Conservation (phyloP, 768 basidiomycete genomes). For the Amanita jacksonii region DNA sequence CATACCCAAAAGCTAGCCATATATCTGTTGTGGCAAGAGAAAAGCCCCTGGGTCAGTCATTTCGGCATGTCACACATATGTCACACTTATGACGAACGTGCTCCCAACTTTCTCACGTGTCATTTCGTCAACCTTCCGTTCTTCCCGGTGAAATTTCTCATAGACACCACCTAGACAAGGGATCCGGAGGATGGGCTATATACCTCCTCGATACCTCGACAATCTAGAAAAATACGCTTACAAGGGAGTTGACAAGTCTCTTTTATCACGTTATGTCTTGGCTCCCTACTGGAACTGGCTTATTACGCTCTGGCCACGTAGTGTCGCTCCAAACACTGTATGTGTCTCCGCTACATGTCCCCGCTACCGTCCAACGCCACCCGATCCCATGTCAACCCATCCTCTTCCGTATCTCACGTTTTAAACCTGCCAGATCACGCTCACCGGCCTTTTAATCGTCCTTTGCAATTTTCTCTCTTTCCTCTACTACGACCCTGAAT, state of each 20-base stretch:
- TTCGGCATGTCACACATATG: too few species aligned
- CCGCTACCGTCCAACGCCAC: not conserved
- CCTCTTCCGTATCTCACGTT: not conserved
- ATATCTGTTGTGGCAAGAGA: too few species aligned
- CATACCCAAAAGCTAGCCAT: too few species aligned
- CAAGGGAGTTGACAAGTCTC: conserved; percentile 25
- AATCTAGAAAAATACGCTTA: conserved; percentile 63
- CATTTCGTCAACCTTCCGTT: too few species aligned
- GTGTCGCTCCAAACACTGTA: conserved; percentile 55
- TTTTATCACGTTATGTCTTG: conserved; percentile 66
- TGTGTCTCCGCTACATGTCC: conserved; percentile 17
- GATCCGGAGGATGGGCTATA: not conserved
- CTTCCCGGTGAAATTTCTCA: too few species aligned
- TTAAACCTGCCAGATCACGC: conserved; percentile 38
- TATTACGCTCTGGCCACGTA: conserved; percentile 77
- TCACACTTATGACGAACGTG: too few species aligned
- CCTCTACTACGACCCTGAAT: conserved; percentile 73
- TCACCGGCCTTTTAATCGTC: conserved; percentile 78
- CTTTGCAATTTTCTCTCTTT: conserved; percentile 77
- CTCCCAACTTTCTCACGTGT: too few species aligned
- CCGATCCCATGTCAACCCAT: not conserved
- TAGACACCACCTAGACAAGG: too few species aligned
- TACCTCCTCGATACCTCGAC: conserved; percentile 30
- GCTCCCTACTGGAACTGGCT: conserved; percentile 89
- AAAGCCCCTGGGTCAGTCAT: too few species aligned